phyloP scores from a whole-genome alignment of 2,329 filamentous ascomycete species.

The Colletotrichum orchidophilum region DNA sequence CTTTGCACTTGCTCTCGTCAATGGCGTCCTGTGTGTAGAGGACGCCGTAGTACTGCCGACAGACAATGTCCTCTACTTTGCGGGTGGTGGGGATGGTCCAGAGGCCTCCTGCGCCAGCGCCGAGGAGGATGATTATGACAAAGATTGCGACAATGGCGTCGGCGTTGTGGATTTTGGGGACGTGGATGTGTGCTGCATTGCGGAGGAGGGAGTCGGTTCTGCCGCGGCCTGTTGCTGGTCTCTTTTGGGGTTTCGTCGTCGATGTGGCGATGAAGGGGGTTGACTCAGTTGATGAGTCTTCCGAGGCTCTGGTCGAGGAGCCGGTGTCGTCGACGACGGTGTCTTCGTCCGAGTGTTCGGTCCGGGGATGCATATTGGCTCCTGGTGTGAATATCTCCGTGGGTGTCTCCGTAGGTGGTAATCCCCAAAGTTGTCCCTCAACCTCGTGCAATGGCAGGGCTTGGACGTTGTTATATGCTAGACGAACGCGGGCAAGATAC shows the following conservation, averaged over 20 bases:
- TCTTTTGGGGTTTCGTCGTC: not conserved
- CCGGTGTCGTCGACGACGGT: constrained; percentile 2
- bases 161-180: constrained; percentile 40
- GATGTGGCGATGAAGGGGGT: constrained; percentile 15
- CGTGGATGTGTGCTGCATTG: constrained; percentile 12
- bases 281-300: constrained; percentile 8
- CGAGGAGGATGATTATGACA: constrained; percentile 42
- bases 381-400: not conserved
- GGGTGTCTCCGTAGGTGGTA: not conserved
- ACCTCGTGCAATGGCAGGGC: not conserved
- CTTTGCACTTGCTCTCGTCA: constrained; percentile 49
- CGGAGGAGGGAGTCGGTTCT: constrained; percentile 22
- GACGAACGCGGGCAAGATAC: not conserved
- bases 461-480: not conserved
- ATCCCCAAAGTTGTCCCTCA: not conserved
- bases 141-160: constrained; percentile 42
- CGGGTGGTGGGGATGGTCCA: constrained; percentile 45
- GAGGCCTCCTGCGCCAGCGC: constrained; percentile 41
- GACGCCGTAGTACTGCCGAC: constrained; percentile 47
- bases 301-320: not conserved
- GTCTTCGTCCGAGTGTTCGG: constrained; percentile 7
- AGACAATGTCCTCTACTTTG: constrained; percentile 50
- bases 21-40: constrained; percentile 40
- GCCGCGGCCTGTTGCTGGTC: constrained; percentile 5
- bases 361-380: constrained; percentile 14